Evolutionary conservation across 1,284 basidiomycete species (phyloP), one percentile per base, ranked within the genome.

Genomic region (Sphaerobolus stellatus): DNA sequence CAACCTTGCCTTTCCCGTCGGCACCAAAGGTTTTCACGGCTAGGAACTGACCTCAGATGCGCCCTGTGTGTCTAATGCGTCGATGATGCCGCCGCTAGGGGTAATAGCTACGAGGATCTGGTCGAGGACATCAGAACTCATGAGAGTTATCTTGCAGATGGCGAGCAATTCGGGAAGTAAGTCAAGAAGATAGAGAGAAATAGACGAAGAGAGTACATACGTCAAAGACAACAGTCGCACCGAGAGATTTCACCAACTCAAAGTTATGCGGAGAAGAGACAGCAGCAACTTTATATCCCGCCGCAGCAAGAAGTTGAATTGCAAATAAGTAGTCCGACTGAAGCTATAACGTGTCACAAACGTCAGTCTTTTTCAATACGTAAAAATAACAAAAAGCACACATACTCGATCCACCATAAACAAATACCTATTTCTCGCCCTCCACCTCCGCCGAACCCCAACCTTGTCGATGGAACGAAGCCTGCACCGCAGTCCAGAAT

Each of bases 251-350:
- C 56, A 75, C 61, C 18, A 75, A 65, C 5, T 68, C 70, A 48
- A 63, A 68, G 58, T 75, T 74, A 28, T 66, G 65, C 1, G 73
- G 69, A 5, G 72, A 75, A 20, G 73, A 67, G 9, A 73, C 73
- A 4, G 76, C 68, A 48, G 72, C 65, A 36, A 76, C 72, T 33
- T 66, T 68, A 61, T 73, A 73, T 14, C 77, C 77, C 1, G 71
- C 61, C 5, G 71, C 52, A 54, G 71, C 70, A 31, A 73, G 73
- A 36, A 79, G 67, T 59, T 79, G 75, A 33, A 78, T 62, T 5
- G 72, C 73, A 60, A 70, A 78, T 29, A 73, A n/a, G n/a, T n/a
- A 73, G 63, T 0, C 78, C 78, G 33, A 78, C 74, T 20, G 51
- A 53, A 5, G 51, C 51, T 53, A 13, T 3, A 18, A 6, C 18